These are phyloP conservation scores for Angomonas deanei DNA, from an alignment of 208 protist species.

Conservation along the genomic window DNA sequence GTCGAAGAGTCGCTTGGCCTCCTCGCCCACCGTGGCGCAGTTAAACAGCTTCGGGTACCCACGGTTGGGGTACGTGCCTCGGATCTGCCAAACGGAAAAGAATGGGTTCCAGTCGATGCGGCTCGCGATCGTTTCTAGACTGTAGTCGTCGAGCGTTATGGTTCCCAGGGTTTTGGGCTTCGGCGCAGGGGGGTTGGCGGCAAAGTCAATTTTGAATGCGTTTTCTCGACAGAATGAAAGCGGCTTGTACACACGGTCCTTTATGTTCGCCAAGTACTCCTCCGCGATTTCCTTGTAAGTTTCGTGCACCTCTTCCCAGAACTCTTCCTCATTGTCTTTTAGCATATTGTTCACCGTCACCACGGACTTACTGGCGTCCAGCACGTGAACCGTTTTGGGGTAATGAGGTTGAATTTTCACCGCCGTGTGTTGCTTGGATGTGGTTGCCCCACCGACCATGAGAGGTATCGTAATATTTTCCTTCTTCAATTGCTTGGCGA, in stretches of 20 bases:
- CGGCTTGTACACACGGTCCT: slow-evolving; percentile 85
- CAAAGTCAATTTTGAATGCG: slow-evolving; percentile 71
- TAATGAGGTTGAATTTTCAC: slow-evolving; percentile 96
- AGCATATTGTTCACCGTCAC: slow-evolving; percentile 76
- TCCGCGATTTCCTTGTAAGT: slow-evolving; percentile 91
- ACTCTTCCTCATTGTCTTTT: slow-evolving; percentile 49
- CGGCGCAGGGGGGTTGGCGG: slow-evolving; percentile 30
- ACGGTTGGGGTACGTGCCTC: slow-evolving; percentile 94
- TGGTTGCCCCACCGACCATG: slow-evolving; percentile 95
- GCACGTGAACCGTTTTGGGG: slow-evolving; percentile 84
- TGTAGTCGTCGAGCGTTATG: slow-evolving; percentile 73
- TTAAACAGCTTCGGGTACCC: slow-evolving; percentile 97
- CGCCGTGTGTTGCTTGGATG: slow-evolving; percentile 95
- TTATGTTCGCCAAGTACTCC: slow-evolving; percentile 90
- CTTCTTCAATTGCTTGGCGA: slow-evolving; percentile 93
- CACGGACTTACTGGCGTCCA: slow-evolving; percentile 93
- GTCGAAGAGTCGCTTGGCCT: slow-evolving; percentile 91
- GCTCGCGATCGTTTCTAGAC: slow-evolving; percentile 72
- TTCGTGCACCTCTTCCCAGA: slow-evolving; percentile 81
- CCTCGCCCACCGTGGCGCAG: slow-evolving; percentile 89
- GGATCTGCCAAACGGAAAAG: slow-evolving; percentile 92
- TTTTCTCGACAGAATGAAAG: slow-evolving; percentile 60
- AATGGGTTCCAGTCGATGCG: slow-evolving; percentile 97
- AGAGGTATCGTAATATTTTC: slow-evolving; percentile 79
- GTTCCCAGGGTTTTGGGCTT: slow-evolving; percentile 64